These are phyloP conservation scores for Umbelopsis vinacea DNA, from an alignment of 192 early-diverging fungal species.

Conservation along the genomic window DNA sequence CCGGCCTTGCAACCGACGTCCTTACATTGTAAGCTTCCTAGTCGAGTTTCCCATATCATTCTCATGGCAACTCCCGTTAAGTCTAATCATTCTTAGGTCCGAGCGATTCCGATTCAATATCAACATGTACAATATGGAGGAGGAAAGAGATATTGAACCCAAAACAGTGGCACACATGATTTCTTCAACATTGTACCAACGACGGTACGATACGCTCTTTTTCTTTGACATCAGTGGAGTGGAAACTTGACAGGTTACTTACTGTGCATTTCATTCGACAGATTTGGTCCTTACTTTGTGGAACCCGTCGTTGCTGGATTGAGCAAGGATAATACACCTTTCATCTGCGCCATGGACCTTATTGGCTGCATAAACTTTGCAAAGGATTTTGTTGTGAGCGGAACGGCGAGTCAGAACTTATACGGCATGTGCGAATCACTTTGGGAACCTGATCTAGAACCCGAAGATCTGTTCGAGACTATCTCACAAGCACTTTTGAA, in stretches of 20 bases:
- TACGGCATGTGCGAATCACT: constrained; percentile 97
- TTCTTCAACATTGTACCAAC: constrained; percentile 94
- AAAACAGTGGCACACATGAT: constrained; percentile 92
- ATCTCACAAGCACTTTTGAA: constrained; percentile 94
- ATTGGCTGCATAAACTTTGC: constrained; percentile 95
- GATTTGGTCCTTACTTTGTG: constrained; percentile 96
- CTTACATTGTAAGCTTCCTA: constrained; percentile 80
- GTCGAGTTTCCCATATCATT: background rate
- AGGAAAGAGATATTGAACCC: constrained; percentile 95
- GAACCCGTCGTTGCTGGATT: constrained; percentile 96
- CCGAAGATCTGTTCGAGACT: constrained; percentile 97
- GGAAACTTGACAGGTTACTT: no score
- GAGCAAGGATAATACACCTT: constrained; percentile 87
- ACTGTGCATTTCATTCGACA: constrained; percentile 34
- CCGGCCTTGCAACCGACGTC: constrained; percentile 96
- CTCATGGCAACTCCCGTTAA: no score
- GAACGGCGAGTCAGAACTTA: constrained; percentile 84
- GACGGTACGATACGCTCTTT: constrained; percentile 54
- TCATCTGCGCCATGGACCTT: constrained; percentile 92
- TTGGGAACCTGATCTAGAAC: constrained; percentile 97
- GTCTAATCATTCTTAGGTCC: constrained; percentile 47
- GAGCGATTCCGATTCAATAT: constrained; percentile 91
- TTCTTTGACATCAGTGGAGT: background rate
- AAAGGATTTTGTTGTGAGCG: constrained; percentile 94
- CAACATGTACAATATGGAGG: constrained; percentile 95